Evolutionary conservation across 2,329 filamentous ascomycete genomes (phyloP), one percentile per base, ranked within the genome.

Genomic region (Diplodia seriata): DNA sequence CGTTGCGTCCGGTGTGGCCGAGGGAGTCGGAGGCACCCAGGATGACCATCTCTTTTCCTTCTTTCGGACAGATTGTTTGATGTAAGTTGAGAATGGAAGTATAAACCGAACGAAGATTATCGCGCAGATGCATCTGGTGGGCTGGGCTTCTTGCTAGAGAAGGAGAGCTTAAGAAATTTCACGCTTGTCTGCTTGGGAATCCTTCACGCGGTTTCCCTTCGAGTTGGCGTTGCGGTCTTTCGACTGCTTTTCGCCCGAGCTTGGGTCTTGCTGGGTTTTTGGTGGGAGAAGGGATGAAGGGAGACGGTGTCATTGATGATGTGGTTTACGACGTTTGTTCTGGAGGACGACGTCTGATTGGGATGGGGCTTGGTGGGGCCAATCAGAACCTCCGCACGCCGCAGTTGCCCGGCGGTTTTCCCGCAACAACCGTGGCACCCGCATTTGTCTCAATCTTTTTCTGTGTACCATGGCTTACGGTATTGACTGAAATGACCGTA

Each of bases 61-160:
- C 43, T 23, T 12, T n/a, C 12, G 31, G 61, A 55, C 50, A 15
- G 62, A 55, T 33, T 3, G 49, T 56, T 66, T 20, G 62, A 55
- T 40, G 61, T 4, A 53, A 31, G 33, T 54, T 33, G 26, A 20
- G 49, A 26, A 14, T 38, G 33, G 38, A 61, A 40, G 40, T 14
- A 26, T 31, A 40, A 31, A 31, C 18, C 20, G 14, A 59, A 38
- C 50, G 53, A 57, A 57, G 53, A 59, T 49, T 67, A 18, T 66
- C 53, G 40, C 40, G 40, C 38, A 49, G 31, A 49, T 57, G 64
- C 64, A 59, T 59, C 18, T 47, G 59, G 59, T 63, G 59, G 43
- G 59, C 59, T 63, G 47, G 59, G 59, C 59, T 63, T 63, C 59
- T 63, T 38, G 40, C 43, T 47, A 50, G 59, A 63, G 43, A 63